Base-by-base conservation (phyloP, 2,329 filamentous ascomycete species). In the Botrytis galanthina region DNA sequence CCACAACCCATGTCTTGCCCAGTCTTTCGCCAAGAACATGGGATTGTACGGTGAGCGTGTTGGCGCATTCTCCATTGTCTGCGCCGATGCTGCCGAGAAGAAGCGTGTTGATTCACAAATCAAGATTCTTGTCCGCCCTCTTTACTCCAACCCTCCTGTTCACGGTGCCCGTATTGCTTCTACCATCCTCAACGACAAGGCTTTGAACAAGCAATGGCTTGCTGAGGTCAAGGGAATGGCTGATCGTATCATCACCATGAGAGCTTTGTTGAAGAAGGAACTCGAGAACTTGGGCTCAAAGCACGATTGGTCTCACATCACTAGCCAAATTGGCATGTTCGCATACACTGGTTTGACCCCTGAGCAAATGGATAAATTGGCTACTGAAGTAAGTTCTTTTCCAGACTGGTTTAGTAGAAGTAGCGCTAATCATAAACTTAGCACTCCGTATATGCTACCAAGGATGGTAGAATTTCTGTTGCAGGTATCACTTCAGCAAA, bases 1-100 rank as follows among this genome's bases (percentile, higher is more conserved):
- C 80, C 94, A 97, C 87, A 90, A 94, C 82, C 90, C 96, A 82
- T 91, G 90, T 81, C 90, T 98, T 76, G 92, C 93, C 80, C 95
- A 98, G 87, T 96, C 93, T 71, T 98, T 98, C 84, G 95, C 95
- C 83, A 98, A 98, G 92, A 99, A 99, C 90, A 98, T 99, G 95
- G 96, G 96, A 86, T 93, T 99, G 76, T 98, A 99, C 83, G 96
- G 96, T 82, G 96, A 99, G 88, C 95, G 96, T 86, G 94, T 97
- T 75, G 96, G 96, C 81, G 95, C 95, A 77, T 98, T 99, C 89
- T 97, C 94, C 79, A 88, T 98, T 78, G 92, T 98, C 80, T 93
- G 92, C 82, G 91, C 91, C 78, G 91, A 93, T 60, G 88, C 91
- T 76, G 95, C 95, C 78, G 95, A 98, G 89, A 95, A 94, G 89